Percentiles rank a stretch among this genome's conserved stretches.
phyloP scores from a whole-genome alignment of 495 filamentous ascomycete species.

The Podospora anserina region DNA sequence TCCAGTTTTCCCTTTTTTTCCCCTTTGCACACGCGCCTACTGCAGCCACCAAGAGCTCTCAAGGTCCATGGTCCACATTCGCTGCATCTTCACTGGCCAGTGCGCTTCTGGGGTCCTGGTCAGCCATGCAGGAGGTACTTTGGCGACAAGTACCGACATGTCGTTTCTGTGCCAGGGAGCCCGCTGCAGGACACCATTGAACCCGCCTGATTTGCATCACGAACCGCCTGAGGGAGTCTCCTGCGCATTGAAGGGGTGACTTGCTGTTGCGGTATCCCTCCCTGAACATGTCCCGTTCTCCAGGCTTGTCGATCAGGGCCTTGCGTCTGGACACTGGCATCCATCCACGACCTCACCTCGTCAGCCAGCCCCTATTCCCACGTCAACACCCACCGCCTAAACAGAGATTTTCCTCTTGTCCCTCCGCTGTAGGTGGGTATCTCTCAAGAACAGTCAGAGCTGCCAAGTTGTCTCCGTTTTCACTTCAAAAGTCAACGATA shows the following conservation, averaged over 20 bases:
- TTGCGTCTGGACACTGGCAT: not conserved
- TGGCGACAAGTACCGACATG: constrained; percentile 27
- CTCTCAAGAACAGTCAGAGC: not conserved
- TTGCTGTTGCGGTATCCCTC: constrained; percentile 19
- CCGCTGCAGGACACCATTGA: constrained; percentile 14
- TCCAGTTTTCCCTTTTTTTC: constrained; percentile 24
- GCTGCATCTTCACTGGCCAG: constrained; percentile 19
- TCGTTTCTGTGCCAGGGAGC: not conserved
- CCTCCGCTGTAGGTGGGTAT: not conserved
- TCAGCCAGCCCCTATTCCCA: not conserved
- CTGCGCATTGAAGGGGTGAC: constrained; percentile 1
- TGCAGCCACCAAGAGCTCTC: constrained; percentile 29
- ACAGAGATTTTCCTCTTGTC: not conserved
- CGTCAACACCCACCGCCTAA: constrained; percentile 3
- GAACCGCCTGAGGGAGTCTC: constrained; percentile 14
- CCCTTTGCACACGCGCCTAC: constrained; percentile 26
- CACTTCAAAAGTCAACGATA: not conserved
- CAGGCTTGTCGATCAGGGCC: constrained; percentile 24
- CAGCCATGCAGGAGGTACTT: constrained; percentile 23
- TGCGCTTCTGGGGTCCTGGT: constrained; percentile 16
- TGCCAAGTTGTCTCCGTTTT: not conserved
- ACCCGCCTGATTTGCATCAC: constrained; percentile 6
- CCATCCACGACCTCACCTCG: not conserved
- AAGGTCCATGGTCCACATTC: constrained; percentile 10
- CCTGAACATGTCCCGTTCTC: constrained; percentile 14